Evolutionary conservation across 129 eudicot species (phyloP), one percentile per base, ranked within the genome.

Genomic region (Helianthus tuberosus): DNA sequence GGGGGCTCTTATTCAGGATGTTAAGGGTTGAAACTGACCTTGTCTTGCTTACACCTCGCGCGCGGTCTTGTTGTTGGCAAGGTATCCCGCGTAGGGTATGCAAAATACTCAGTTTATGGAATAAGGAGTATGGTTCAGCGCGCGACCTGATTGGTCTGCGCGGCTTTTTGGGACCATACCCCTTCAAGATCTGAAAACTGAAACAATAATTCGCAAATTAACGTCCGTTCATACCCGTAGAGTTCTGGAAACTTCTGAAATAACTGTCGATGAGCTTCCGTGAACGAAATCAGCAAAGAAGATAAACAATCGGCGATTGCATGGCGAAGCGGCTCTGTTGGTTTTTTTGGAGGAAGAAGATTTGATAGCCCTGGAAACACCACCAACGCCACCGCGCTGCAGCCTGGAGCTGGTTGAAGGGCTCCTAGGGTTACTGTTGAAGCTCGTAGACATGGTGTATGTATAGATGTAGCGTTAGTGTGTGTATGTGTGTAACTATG

Each of bases 241-340:
- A 20, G 89, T 94, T 69, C 99, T 81, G 10, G 93, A 94, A 53
- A 97, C 99, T 82, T 94, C 97, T 16, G 96, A 80, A 52, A 83
- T 71, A 38, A 76, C 69, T 15, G 80, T 73, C 11, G 90, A 84
- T 13, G 88, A 84, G 73, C 71, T 75, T 16, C 86, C 89, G 13
- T 82, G 80, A 35, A 75, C 81, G 96, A 80, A 0, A 86, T 77
- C 50, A 88, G 79, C n/a, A 91, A 83, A 36, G 96, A 81, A 13
- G 97, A 94, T 13, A 94, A 71, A 58, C 91, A 86, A 86, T 91
- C 97, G 36, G 99, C 97, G 79, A 91, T 91, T 48, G 99, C 97
- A 1, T 97, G 87, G 64, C 97, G 96, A 11, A 94, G 96, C 14
- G 99, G 97, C 94, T 91, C 99, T 58, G 99, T 97, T 72, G 96